These are phyloP conservation scores for Colletotrichum phormii DNA, from an alignment of 2,329 filamentous ascomycete species.

Conservation along the genomic window DNA sequence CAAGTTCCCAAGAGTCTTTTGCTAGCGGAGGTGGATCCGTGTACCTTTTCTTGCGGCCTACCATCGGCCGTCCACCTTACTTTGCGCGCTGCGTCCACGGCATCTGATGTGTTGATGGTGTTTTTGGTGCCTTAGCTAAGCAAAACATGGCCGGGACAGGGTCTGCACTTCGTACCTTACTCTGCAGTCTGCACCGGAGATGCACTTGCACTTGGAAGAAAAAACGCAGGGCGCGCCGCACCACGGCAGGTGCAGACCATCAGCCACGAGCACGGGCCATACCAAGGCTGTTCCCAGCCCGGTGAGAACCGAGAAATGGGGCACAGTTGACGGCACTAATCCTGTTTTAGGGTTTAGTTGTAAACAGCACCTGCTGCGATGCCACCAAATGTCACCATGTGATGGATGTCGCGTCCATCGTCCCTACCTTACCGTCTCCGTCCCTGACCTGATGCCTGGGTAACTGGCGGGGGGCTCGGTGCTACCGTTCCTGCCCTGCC, in stretches of 20 bases:
- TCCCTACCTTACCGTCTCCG: not conserved
- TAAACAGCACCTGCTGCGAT: not conserved
- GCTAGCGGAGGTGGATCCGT: slow-evolving; percentile 29
- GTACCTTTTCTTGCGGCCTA: not conserved
- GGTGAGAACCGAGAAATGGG: slow-evolving; percentile 23
- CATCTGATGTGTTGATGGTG: not conserved
- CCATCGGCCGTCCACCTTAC: too few species aligned
- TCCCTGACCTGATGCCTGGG: too few species aligned
- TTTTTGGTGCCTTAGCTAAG: not conserved
- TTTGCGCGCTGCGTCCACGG: too few species aligned
- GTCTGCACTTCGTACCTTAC: not conserved
- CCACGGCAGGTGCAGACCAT: not conserved
- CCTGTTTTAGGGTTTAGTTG: not conserved
- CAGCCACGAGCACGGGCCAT: slow-evolving; percentile 8
- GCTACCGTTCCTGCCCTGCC: too few species aligned
- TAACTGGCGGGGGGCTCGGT: too few species aligned
- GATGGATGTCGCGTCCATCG: slow-evolving; percentile 10
- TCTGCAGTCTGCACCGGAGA: not conserved
- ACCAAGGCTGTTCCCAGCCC: slow-evolving; percentile 8
- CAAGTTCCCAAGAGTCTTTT: slow-evolving; percentile 29
- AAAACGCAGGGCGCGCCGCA: not conserved
- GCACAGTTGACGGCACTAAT: slow-evolving; percentile 2
- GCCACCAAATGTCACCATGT: not conserved
- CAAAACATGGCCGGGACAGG: not conserved
- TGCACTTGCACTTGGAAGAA: not conserved